Conservation (phyloP, 1,284 basidiomycete species). For the Ceraceosorus guamensis region DNA sequence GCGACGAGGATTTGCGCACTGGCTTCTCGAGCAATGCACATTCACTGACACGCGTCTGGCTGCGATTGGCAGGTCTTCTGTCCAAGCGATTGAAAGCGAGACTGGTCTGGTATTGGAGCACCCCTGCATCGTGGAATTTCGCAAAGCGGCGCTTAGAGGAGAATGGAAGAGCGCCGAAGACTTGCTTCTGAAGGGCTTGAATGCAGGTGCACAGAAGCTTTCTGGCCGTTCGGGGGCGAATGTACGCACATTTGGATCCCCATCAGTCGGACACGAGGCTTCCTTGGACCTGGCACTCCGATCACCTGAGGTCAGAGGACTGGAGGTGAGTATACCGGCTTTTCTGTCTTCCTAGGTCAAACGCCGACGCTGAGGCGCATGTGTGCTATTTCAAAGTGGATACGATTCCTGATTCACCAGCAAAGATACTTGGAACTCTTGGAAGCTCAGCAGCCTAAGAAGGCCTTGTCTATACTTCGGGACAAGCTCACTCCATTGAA, state of each 20-base stretch:
- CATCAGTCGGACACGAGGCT: conserved; percentile 11
- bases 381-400: conserved; percentile 56
- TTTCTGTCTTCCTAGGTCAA: too few relatives aligned
- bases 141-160: conserved; percentile 72
- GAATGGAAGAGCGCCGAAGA: conserved; percentile 75
- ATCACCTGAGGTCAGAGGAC: conserved; percentile 18
- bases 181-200: conserved; percentile 55
- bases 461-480: conserved; percentile 75
- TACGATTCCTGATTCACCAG: conserved; percentile 77
- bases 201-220: conserved; percentile 21
- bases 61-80: conserved; percentile 63
- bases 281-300: conserved; percentile 29
- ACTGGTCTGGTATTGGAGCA: conserved; percentile 84
- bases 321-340: conserved; percentile 15
- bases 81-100: conserved; percentile 77
- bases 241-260: neutral
- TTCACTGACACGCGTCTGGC: conserved; percentile 3
- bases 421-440: conserved; percentile 96
- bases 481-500: conserved; percentile 68
- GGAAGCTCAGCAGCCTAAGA: conserved; percentile 70
- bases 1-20: too few relatives aligned
- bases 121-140: conserved; percentile 69
- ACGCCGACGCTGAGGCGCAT: neutral
- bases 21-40: neutral
- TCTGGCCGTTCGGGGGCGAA: conserved; percentile 17